Conservation (phyloP, 2,329 filamentous ascomycete species). For the Acrocalymma vagum region DNA sequence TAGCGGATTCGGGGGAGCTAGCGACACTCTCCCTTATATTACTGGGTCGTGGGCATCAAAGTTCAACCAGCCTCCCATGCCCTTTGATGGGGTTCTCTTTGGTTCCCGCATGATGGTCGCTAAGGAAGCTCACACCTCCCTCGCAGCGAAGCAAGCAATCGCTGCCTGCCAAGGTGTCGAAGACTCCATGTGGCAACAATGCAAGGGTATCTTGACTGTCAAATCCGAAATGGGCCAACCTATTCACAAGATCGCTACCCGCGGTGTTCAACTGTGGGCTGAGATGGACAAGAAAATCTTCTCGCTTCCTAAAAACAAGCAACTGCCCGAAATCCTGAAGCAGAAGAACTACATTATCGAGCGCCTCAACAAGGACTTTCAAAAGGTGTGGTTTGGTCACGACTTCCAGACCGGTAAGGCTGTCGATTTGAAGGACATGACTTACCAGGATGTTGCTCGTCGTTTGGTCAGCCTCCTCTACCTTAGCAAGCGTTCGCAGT, state of each 20-base stretch:
- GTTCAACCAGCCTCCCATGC: constrained; percentile 91
- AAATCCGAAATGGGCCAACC: constrained; percentile 97
- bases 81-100: constrained; percentile 90
- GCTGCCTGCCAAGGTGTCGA: constrained; percentile 84
- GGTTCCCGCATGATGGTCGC: constrained; percentile 95
- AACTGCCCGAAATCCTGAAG: constrained; percentile 86
- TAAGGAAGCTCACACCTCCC: constrained; percentile 89
- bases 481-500: constrained; percentile 87
- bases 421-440: constrained; percentile 94
- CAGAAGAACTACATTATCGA: constrained; percentile 91
- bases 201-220: constrained; percentile 79
- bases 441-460: constrained; percentile 85
- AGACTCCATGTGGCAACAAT: constrained; percentile 88
- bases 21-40: constrained; percentile 92
- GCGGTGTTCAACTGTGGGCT: constrained; percentile 90
- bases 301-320: constrained; percentile 63
- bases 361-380: constrained; percentile 94
- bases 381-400: constrained; percentile 95
- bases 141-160: constrained; percentile 88
- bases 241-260: constrained; percentile 93
- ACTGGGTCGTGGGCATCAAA: constrained; percentile 88
- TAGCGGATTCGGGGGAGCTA: constrained; percentile 88
- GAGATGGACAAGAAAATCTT: constrained; percentile 98
- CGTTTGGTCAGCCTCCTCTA: constrained; percentile 91
- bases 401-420: constrained; percentile 82